phyloP scores from a whole-genome alignment of 805 yeast genomes.

The Teunomyces funiuensis region DNA sequence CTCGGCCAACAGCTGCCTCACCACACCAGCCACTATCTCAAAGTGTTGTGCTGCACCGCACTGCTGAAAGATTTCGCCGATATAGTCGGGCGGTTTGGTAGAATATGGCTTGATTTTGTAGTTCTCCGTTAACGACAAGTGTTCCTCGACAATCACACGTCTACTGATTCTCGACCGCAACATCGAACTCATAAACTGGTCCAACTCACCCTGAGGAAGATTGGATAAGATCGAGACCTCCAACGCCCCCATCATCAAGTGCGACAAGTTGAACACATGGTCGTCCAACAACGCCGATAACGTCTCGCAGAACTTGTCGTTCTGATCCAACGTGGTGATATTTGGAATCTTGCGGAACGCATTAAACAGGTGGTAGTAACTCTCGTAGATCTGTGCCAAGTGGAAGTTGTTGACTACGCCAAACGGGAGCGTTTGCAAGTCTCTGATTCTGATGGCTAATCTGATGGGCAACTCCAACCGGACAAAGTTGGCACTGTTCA shows the following conservation, averaged over 20 bases:
- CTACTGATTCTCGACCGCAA: constrained; percentile 85
- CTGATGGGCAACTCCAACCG: constrained; percentile 82
- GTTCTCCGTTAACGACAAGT: constrained; percentile 71
- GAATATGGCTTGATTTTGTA: constrained; percentile 50
- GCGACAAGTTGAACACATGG: constrained; percentile 80
- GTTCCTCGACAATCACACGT: constrained; percentile 89
- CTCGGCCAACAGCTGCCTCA: constrained; percentile 49
- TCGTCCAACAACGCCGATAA: constrained; percentile 68
- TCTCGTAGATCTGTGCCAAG: constrained; percentile 82
- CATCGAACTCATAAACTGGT: constrained; percentile 71
- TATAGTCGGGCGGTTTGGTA: constrained; percentile 51
- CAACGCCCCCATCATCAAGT: constrained; percentile 88
- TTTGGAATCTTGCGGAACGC: constrained; percentile 72
- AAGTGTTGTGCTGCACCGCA: constrained; percentile 75
- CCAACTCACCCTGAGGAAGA: constrained; percentile 64
- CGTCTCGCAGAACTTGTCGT: constrained; percentile 66
- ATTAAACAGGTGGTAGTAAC: constrained; percentile 85
- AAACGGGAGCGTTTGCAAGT: constrained; percentile 80
- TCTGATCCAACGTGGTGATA: constrained; percentile 71
- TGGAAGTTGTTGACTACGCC: constrained; percentile 83
- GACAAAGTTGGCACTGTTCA: constrained; percentile 86
- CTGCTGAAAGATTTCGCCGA: constrained; percentile 78
- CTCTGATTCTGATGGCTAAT: constrained; percentile 75
- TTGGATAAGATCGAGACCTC: constrained; percentile 65
- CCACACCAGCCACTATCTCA: constrained; percentile 50